phyloP scores from a whole-genome alignment of 345 rosid genomes.

The Gossypium mustelinum region DNA sequence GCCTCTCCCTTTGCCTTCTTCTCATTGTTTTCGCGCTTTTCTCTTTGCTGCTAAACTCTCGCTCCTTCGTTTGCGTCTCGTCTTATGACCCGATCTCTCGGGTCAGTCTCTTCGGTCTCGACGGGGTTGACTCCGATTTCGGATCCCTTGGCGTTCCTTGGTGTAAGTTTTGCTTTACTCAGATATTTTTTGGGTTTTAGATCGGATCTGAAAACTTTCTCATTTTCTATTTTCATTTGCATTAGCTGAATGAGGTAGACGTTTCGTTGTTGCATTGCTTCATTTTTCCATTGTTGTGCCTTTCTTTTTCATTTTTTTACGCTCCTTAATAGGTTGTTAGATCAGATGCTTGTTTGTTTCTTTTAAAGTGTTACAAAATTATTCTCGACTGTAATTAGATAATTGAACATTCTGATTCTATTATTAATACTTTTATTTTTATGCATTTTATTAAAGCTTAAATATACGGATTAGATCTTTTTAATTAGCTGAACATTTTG shows the following conservation, averaged over 20 bases:
- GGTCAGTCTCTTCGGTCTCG: constrained; percentile 63
- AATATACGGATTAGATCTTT: not conserved
- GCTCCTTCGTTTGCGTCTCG: constrained; percentile 67
- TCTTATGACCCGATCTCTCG: constrained; percentile 65
- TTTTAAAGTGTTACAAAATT: not conserved
- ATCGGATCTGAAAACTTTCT: not conserved
- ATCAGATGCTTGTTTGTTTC: not conserved
- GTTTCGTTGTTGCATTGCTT: not conserved
- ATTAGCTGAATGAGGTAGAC: not conserved
- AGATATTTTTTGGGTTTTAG: not conserved
- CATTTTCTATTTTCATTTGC: too few relatives aligned
- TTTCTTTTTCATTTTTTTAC: not conserved
- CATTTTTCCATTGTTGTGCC: not conserved
- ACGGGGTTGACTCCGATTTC: constrained; percentile 82
- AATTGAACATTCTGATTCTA: not conserved
- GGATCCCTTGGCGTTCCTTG: constrained; percentile 97
- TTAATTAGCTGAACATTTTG: not conserved
- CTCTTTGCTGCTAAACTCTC: constrained; percentile 41
- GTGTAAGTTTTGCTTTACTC: constrained; percentile 59
- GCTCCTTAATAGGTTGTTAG: not conserved
- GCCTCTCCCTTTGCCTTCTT: constrained; percentile 37
- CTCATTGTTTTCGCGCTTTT: not conserved
- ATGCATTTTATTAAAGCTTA: not conserved
- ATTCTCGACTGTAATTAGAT: not conserved
- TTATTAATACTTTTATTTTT: not conserved